Evolutionary conservation across 2,329 filamentous ascomycete species (phyloP), one percentile per base, ranked within the genome.

Genomic region (Plenodomus tracheiphilus): DNA sequence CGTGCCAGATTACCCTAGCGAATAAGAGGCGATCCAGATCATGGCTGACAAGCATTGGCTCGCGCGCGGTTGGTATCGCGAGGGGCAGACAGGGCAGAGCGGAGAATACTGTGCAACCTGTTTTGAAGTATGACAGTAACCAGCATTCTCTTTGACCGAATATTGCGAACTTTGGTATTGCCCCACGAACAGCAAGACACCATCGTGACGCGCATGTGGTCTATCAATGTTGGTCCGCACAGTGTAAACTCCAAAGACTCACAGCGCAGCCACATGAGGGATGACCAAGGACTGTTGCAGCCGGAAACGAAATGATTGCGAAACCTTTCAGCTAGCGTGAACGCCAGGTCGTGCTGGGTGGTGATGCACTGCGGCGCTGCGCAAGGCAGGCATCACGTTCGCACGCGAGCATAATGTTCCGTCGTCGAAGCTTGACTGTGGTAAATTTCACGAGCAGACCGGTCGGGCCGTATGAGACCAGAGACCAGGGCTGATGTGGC

Each of bases 381-480:
- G 28, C 28, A 32, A 32, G 28, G 28, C 28, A 32, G 4, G 28
- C 13, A 10, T 32, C 13, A 32, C 11, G 28, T 43, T 53, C 30
- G 51, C 48, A 46, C 41, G 46, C 40, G 40, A 35, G 42, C 40
- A 43, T 53, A 49, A 45, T 40, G 55, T 47, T 46, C 41, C 32
- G 43, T 45, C 46, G 41, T 47, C 34, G 39, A 46, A 41, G 40
- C 25, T 39, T 38, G 13, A 41, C 40, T 20, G 32, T 28, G 30
- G 34, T 38, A 30, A 34, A 32, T 28, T 25, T 40, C 34, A 43
- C 42, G 32, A 48, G 47, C 35, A 43, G 39, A 20, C 46, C 18
- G 57, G 40, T 50, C 50, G 51, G 54, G 50, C 51, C 53, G 54
- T 59, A 48, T 59, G 56, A 60, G 55, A 60, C 59, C 52, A 32